These are phyloP conservation scores for Fusarium robinianum DNA, from an alignment of 2,329 filamentous ascomycete species.

Conservation along the genomic window DNA sequence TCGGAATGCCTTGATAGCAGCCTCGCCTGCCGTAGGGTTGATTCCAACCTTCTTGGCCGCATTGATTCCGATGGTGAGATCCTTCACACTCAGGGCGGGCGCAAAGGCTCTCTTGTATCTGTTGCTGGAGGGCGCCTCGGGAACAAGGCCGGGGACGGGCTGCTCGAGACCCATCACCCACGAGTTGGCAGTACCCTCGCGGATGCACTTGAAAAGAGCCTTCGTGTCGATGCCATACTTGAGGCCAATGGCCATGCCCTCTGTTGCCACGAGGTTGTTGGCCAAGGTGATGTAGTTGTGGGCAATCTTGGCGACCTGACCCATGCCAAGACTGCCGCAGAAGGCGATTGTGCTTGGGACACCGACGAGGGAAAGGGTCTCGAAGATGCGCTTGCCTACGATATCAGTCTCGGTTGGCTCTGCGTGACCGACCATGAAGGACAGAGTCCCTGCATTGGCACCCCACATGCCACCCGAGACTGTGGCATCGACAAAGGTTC, in stretches of 20 bases:
- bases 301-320: slow-evolving; percentile 12
- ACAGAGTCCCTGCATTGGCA: slow-evolving; percentile 5
- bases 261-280: not conserved
- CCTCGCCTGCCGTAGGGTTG: slow-evolving; percentile 5
- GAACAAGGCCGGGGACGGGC: slow-evolving; percentile 10
- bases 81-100: slow-evolving; percentile 8
- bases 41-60: slow-evolving; percentile 1
- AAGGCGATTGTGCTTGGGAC: slow-evolving; percentile 1
- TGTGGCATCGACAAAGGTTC: slow-evolving; percentile 8
- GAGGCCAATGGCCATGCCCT: slow-evolving; percentile 16
- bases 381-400: not conserved
- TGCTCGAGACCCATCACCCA: slow-evolving; percentile 7
- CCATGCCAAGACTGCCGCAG: slow-evolving; percentile 8
- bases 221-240: slow-evolving; percentile 10
- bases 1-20: slow-evolving; percentile 4
- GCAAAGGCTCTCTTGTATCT: slow-evolving; percentile 9
- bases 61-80: slow-evolving; percentile 4
- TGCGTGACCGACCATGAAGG: slow-evolving; percentile 11
- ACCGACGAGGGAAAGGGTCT: slow-evolving; percentile 3
- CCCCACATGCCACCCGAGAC: slow-evolving; percentile 9
- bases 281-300: slow-evolving; percentile 17
- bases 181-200: slow-evolving; percentile 3
- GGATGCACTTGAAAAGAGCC: not conserved
- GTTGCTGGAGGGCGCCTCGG: slow-evolving; percentile 17
- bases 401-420: not conserved